These are phyloP conservation scores for Albizia julibrissin DNA, from an alignment of 306 rosid genomes.

Conservation along the genomic window DNA sequence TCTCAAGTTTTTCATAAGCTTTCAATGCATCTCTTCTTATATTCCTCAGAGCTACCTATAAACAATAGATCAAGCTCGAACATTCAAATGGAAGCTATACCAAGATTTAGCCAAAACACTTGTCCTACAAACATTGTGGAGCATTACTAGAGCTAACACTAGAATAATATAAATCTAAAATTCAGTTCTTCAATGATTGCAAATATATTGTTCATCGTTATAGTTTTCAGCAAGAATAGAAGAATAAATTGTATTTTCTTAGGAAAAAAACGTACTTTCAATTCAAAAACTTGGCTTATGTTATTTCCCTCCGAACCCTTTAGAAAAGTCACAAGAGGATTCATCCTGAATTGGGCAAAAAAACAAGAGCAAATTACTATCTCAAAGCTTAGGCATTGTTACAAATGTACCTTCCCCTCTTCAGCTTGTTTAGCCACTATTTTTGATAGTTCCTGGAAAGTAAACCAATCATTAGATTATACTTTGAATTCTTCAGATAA, in stretches of 20 bases:
- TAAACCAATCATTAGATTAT: background rate
- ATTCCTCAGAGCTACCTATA: constrained; percentile 90
- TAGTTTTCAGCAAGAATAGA: constrained; percentile 16
- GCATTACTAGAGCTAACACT: background rate
- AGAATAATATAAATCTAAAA: constrained; percentile 4
- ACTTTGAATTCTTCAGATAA: constrained; percentile 14
- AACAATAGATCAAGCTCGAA: constrained; percentile 12
- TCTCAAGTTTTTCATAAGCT: constrained; percentile 93
- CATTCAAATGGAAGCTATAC: constrained; percentile 34
- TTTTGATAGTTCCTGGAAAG: constrained; percentile 78
- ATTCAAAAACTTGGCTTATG: constrained; percentile 20
- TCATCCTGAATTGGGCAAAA: constrained; percentile 29
- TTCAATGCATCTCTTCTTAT: constrained; percentile 95
- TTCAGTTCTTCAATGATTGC: background rate
- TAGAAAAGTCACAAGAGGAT: constrained; percentile 4
- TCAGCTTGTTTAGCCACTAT: constrained; percentile 86
- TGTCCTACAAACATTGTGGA: constrained; percentile 19
- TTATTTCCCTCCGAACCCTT: background rate
- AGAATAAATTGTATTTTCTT: background rate
- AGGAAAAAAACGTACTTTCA: background rate
- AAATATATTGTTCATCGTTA: background rate
- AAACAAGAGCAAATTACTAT: constrained; percentile 26
- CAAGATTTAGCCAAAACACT: constrained; percentile 8
- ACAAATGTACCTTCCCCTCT: constrained; percentile 87
- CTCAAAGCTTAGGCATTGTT: constrained; percentile 24